Evolutionary conservation across 768 basidiomycete species (phyloP).

Genomic region (Hygrocybe coccinea): DNA sequence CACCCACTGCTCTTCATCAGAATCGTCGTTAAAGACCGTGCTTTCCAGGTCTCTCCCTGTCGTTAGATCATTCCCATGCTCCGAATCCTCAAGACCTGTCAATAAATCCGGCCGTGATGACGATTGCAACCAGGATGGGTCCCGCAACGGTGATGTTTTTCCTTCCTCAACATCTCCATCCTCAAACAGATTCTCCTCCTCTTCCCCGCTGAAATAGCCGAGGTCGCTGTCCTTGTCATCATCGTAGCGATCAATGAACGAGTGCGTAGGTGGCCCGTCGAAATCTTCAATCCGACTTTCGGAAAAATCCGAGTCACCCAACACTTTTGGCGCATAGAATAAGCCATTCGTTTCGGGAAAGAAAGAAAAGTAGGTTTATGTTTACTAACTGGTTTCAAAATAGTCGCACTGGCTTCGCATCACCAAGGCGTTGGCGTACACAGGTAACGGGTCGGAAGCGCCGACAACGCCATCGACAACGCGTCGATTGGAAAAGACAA

Average conservation of each 20-base stretch:
- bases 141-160: neutral
- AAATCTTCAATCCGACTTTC: slow-evolving; percentile 1
- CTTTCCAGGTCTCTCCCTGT: neutral
- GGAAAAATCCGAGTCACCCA: neutral
- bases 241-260: neutral
- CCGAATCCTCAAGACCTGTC: neutral
- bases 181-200: neutral
- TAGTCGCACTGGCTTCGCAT: slow-evolving; percentile 2
- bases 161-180: neutral
- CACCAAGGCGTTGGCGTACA: slow-evolving; percentile 4
- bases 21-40: neutral
- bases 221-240: slow-evolving; percentile 9
- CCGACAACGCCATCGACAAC: neutral
- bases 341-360: neutral
- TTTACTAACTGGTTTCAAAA: slow-evolving; percentile 4
- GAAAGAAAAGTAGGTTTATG: neutral
- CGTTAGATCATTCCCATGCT: neutral
- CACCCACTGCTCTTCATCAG: neutral
- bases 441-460: slow-evolving; percentile 4
- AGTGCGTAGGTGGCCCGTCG: neutral
- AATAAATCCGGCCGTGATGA: no score
- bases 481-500: neutral
- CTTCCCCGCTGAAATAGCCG: slow-evolving; percentile 8
- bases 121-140: neutral
- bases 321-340: neutral